Conservation (phyloP, 768 basidiomycete genomes). For the Phlebiopsis flavidoalba region DNA sequence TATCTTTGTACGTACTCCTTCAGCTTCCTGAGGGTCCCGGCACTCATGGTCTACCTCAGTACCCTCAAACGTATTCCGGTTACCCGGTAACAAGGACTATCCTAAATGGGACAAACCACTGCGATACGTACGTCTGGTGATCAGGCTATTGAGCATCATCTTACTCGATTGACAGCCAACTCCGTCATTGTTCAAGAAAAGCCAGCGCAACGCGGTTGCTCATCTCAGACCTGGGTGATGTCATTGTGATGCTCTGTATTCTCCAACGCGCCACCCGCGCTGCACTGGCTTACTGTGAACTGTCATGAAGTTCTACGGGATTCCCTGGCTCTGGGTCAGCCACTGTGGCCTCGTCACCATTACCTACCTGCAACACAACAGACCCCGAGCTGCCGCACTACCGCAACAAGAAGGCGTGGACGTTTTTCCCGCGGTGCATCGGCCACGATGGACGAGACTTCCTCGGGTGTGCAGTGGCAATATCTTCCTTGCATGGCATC, state of each 20-base stretch:
- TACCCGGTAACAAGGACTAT: slow-evolving; percentile 7
- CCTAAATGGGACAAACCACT: slow-evolving; percentile 16
- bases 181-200: slow-evolving; percentile 9
- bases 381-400: slow-evolving; percentile 21
- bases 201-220: slow-evolving; percentile 6
- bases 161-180: background rate
- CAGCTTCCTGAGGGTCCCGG: too few relatives aligned
- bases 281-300: background rate
- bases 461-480: slow-evolving; percentile 22
- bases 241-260: slow-evolving; percentile 1
- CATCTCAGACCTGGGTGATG: slow-evolving; percentile 12
- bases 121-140: slow-evolving; percentile 9
- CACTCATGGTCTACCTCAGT: background rate
- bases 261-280: background rate
- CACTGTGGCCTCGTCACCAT: slow-evolving; percentile 21
- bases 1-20: slow-evolving; percentile 9
- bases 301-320: slow-evolving; percentile 10
- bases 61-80: slow-evolving; percentile 8
- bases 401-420: slow-evolving; percentile 14
- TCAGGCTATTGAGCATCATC: background rate
- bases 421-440: slow-evolving; percentile 18
- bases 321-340: slow-evolving; percentile 14
- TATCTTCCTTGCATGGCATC: slow-evolving; percentile 24
- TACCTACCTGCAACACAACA: slow-evolving; percentile 21
- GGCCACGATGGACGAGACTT: slow-evolving; percentile 22